Base-by-base conservation (phyloP, 2,329 filamentous ascomycete species). In the Ciborinia camelliae region DNA sequence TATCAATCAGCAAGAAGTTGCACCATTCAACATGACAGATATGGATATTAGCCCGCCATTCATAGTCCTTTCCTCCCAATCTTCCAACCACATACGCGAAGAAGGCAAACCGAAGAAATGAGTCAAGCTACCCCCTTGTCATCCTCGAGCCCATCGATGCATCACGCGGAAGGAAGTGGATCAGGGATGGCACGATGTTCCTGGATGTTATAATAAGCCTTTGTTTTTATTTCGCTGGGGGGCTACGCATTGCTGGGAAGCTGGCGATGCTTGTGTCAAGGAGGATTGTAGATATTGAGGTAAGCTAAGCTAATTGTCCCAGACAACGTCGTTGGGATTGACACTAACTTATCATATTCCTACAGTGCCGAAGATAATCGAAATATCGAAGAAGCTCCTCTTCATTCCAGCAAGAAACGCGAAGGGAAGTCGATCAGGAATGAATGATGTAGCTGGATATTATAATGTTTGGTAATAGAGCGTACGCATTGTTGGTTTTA, bases 91-190 rank as follows among this genome's bases (percentile, higher is more conserved):
- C 15, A 55, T 28, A 28, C 35, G 35, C n/a, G 26, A 39, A 12
- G 7, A 20, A 5, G 23, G 18, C 23, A 30, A 28, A 15, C 43
- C 18, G 41, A 41, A 35, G 30, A 47, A 47, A 18, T 0, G 37
- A n/a, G 55, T 18, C 14, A 47, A 30, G 26, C 41, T 41, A 26
- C 55, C 20, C 10, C 41, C 41, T 26, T 59, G 55, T 45, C 4
- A 59, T 4, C 55, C 55, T 4, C 1, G 26, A 2, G 37, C 55
- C 5, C 41, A 41, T 28, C 18, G 28, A 26, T 59, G 55, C 4
- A 59, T 59, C 30, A 59, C 55, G 4, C 55, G 47, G 35, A 59
- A 59, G 30, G 55, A 59, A 14, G 43, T 59, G 3, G 55, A 59
- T 26, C 55, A 59, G 30, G 55, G 55, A 26, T 59, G 41, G 41